Evolutionary conservation across 73 alveolate species (phyloP).

Genomic region (Tetrahymena elliotti): DNA sequence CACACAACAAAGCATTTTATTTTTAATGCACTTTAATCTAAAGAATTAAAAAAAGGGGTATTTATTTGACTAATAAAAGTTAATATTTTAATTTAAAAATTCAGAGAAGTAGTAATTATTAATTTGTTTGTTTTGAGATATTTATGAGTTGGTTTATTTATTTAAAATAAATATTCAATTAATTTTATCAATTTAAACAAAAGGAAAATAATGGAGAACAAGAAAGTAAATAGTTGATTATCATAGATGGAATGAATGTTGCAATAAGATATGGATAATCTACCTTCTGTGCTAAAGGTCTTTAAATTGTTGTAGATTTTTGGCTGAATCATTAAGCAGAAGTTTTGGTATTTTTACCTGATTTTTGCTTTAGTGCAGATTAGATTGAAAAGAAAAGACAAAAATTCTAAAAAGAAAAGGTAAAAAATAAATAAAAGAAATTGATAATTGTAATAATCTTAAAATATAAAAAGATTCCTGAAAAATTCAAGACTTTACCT

Average conservation of each 20-base stretch:
- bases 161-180: not conserved
- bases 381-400: slow-evolving; percentile 58
- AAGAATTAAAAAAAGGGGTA: too few species aligned
- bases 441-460: not conserved
- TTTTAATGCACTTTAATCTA: too few species aligned
- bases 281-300: slow-evolving; percentile 73
- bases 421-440: not conserved
- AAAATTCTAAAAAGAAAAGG: not conserved
- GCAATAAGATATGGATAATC: slow-evolving; percentile 89
- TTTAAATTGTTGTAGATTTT: slow-evolving; percentile 76
- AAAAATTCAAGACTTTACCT: slow-evolving; percentile 38
- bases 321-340: slow-evolving; percentile 83
- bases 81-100: too few species aligned
- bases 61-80: too few species aligned
- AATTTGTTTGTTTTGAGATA: too few species aligned
- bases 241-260: slow-evolving; percentile 89
- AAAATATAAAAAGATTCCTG: not conserved
- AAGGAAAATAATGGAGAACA: not conserved
- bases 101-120: too few species aligned
- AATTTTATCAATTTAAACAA: not conserved
- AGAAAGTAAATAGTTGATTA: slow-evolving; percentile 50
- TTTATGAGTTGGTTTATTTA: too few species aligned
- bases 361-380: slow-evolving; percentile 74
- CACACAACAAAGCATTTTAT: too few species aligned
- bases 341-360: slow-evolving; percentile 77